A percentile compares a stretch with the other conserved stretches of the same genome.
Evolutionary conservation across 352 stramenopile species (phyloP).

Genomic region (Phytophthora ramorum): DNA sequence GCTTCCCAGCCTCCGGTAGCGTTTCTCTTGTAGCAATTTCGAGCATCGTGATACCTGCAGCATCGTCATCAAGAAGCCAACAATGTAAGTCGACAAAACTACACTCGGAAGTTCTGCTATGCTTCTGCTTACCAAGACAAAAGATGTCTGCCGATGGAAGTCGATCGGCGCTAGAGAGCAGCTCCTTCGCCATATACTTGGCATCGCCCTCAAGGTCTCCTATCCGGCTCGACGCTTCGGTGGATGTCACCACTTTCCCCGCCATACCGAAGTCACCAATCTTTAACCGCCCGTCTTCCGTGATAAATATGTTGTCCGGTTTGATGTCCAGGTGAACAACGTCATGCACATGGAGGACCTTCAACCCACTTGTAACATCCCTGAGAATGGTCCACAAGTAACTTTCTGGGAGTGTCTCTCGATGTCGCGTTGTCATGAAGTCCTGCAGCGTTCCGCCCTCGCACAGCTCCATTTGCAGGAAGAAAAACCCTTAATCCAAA

Average conservation of each 20-base stretch:
- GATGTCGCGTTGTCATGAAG: conserved; percentile 50
- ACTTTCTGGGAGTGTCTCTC: conserved; percentile 53
- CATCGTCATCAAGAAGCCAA: not conserved
- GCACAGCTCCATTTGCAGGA: conserved; percentile 96
- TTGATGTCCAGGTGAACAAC: conserved; percentile 98
- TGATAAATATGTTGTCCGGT: conserved; percentile 96
- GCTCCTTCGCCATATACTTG: conserved; percentile 92
- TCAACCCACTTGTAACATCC: conserved; percentile 79
- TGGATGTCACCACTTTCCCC: conserved; percentile 46
- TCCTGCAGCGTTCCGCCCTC: conserved; percentile 86
- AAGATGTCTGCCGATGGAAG: conserved; percentile 94
- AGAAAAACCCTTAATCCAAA: conserved; percentile 77
- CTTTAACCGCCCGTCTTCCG: conserved; percentile 68
- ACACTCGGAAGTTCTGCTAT: not conserved
- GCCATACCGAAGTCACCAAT: conserved; percentile 95
- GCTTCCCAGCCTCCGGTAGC: conserved; percentile 58
- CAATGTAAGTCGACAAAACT: conserved; percentile 2
- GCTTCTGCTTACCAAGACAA: conserved; percentile 79
- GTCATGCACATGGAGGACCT: conserved; percentile 87
- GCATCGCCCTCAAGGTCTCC: conserved; percentile 94
- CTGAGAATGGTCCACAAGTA: conserved; percentile 81
- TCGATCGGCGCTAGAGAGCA: conserved; percentile 75
- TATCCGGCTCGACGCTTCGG: conserved; percentile 22
- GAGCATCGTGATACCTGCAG: conserved; percentile 70
- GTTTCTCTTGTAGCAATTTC: conserved; percentile 53